Percentiles rank a stretch among this genome's conserved stretches.
phyloP scores from a whole-genome alignment of 2,329 filamentous ascomycete genomes.

The Gyromitra esculenta region DNA sequence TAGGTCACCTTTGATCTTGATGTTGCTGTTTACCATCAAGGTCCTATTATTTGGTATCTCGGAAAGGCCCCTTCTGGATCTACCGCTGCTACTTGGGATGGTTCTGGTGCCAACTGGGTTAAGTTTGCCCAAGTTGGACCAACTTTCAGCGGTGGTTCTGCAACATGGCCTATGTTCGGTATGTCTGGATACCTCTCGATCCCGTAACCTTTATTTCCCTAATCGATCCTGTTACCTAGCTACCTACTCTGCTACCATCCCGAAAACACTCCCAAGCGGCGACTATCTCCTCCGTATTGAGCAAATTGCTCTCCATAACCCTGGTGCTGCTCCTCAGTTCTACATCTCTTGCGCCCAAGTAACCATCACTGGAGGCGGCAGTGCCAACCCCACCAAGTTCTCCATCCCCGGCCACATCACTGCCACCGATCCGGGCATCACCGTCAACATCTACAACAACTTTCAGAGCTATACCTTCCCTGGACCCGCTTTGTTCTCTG shows the following conservation, averaged over 20 bases:
- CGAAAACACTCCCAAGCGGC: constrained; percentile 59
- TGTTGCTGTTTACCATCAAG: constrained; percentile 63
- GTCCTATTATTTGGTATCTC: constrained; percentile 61
- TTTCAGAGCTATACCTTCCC: constrained; percentile 53
- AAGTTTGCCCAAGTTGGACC: constrained; percentile 59
- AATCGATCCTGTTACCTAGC: constrained; percentile 3
- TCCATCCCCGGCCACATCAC: constrained; percentile 45
- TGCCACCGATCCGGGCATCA: constrained; percentile 44
- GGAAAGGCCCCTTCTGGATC: constrained; percentile 61
- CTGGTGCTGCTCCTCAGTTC: constrained; percentile 54
- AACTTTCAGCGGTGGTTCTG: constrained; percentile 58
- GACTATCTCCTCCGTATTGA: constrained; percentile 68
- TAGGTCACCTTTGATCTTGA: constrained; percentile 47
- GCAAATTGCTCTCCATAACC: constrained; percentile 60
- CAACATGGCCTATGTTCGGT: constrained; percentile 62
- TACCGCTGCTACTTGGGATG: constrained; percentile 66
- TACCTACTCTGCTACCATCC: constrained; percentile 60
- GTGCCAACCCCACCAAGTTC: constrained; percentile 36
- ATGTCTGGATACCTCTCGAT: constrained; percentile 61
- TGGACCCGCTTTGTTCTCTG: constrained; percentile 54
- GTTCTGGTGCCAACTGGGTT: constrained; percentile 63
- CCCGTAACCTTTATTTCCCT: not conserved
- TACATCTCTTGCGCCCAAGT: constrained; percentile 57
- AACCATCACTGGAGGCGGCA: constrained; percentile 43
- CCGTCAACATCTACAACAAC: constrained; percentile 47